These are phyloP conservation scores for Alternaria solani DNA, from an alignment of 2,329 filamentous ascomycete genomes.

Conservation along the genomic window DNA sequence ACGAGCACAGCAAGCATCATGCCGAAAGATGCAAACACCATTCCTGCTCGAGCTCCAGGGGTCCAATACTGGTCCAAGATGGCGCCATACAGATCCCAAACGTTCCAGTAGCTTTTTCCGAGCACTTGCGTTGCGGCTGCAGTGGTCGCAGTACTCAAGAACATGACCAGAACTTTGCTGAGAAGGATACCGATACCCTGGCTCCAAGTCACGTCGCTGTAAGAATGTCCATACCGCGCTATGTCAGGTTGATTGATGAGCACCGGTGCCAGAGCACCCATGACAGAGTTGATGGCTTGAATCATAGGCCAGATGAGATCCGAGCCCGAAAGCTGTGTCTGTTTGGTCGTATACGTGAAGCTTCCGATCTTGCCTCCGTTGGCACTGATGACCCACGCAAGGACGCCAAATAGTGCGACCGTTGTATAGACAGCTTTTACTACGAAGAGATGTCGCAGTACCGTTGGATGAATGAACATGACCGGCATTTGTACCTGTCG, in stretches of 20 bases:
- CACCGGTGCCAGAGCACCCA: conserved; percentile 29
- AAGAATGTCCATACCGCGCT: conserved; percentile 31
- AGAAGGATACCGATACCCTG: conserved; percentile 30
- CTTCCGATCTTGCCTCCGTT: conserved; percentile 33
- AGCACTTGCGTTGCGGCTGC: conserved; percentile 30
- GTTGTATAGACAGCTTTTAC: conserved; percentile 30
- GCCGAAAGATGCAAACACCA: conserved; percentile 36
- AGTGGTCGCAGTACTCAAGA: conserved; percentile 24
- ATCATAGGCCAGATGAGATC: conserved; percentile 27
- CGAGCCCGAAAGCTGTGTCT: conserved; percentile 25
- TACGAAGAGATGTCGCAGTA: conserved; percentile 31
- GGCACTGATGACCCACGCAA: conserved; percentile 30
- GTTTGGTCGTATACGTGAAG: conserved; percentile 29
- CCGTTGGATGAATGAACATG: conserved; percentile 37
- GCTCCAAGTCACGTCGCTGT: conserved; percentile 29
- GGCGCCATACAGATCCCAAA: conserved; percentile 30
- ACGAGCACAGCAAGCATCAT: conserved; percentile 38
- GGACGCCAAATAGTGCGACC: conserved; percentile 24
- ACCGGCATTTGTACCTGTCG: conserved; percentile 32
- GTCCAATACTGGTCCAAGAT: conserved; percentile 32
- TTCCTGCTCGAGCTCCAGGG: conserved; percentile 32
- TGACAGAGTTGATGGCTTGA: conserved; percentile 23
- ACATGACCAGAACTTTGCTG: conserved; percentile 31
- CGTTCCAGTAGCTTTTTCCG: conserved; percentile 34
- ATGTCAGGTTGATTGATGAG: conserved; percentile 33